Evolutionary conservation across 2,329 filamentous ascomycete genomes (phyloP), one percentile per base, ranked within the genome.

Genomic region (Allantophomopsis lycopodina): DNA sequence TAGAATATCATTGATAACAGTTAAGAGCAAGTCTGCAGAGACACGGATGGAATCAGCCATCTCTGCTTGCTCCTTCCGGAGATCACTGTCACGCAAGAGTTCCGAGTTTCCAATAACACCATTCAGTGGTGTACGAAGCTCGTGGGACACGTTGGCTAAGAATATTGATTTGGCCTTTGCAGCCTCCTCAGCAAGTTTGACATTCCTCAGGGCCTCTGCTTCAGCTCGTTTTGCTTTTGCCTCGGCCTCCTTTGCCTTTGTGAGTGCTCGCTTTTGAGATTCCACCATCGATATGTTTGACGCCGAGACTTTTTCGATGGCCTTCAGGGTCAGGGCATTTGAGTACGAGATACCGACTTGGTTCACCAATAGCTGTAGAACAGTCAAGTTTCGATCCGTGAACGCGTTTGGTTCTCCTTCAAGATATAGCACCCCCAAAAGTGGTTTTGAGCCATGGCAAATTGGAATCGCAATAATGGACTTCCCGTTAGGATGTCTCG

Each of bases 1-100:
- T 4, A 95, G 67, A 39, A 95, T 94, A 54, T 96, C 89, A 54
- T 95, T 95, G 62, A 95, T 95, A 36, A 95, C 85, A 0, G 87
- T 91, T 18, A 95, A 66, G 12, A 95, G 63, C 13, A 91, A 76
- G 54, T 95, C 87, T 0, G 85, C 86, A 37, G 84, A 93, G 23
- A 88, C 72, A 37, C 85, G 76, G 40, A 93, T 91, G 13, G 85
- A 89, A 53, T 93, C 85, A 4, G 84, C 83, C 67, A 87, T 91
- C 48, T 93, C 85, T 23, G 78, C 69, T 57, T 93, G 84, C 46
- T 93, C 84, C 42, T 68, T 71, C 47, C 82, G 77, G 39, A 93
- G 64, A 16, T 72, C 64, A 50, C 82, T 88, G 52, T 91, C 85
- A 36, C 83, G 69, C 7, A 93, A 61, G 13, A 94, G 71, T 56